A percentile compares a stretch with the other conserved stretches of the same genome.
Conservation (phyloP, 2,329 filamentous ascomycete genomes). For the Phyllosticta capitalensis region DNA sequence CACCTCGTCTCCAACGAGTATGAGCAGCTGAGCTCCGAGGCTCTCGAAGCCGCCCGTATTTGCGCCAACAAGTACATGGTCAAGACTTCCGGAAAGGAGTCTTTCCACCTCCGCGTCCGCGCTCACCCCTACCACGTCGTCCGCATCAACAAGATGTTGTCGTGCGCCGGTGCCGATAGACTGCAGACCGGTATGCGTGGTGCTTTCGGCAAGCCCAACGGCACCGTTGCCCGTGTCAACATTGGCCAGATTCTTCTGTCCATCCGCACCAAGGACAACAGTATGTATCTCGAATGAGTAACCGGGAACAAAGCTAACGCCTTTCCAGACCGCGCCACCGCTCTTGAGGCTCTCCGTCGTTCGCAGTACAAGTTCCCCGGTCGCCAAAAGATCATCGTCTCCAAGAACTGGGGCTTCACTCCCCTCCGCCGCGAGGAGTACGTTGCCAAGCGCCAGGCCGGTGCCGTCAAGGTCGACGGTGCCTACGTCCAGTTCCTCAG, state of each 20-base stretch:
- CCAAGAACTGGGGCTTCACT: conserved; percentile 99
- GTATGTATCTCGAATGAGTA: background rate
- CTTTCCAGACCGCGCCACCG: conserved; percentile 61
- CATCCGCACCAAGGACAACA: conserved; percentile 87
- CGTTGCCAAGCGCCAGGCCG: conserved; percentile 86
- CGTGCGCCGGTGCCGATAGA: conserved; percentile 99
- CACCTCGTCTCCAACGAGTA: conserved; percentile 99
- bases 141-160: conserved; percentile 99
- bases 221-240: conserved; percentile 98
- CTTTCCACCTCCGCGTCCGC: conserved; percentile 63
- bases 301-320: background rate
- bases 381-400: conserved; percentile 99
- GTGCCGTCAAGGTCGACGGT: conserved; percentile 92
- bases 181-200: conserved; percentile 99
- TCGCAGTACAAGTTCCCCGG: conserved; percentile 99
- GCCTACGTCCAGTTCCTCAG: conserved; percentile 98
- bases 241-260: conserved; percentile 98
- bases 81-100: conserved; percentile 61
- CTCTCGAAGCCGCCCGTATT: conserved; percentile 98
- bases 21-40: conserved; percentile 99
- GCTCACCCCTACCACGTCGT: conserved; percentile 99
- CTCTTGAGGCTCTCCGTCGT: conserved; percentile 97
- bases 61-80: conserved; percentile 97
- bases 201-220: conserved; percentile 99
- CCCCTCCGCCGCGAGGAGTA: conserved; percentile 97